These are phyloP conservation scores for Cenchrus purpureus DNA, from an alignment of 176 grass and related monocot genomes.

Conservation along the genomic window DNA sequence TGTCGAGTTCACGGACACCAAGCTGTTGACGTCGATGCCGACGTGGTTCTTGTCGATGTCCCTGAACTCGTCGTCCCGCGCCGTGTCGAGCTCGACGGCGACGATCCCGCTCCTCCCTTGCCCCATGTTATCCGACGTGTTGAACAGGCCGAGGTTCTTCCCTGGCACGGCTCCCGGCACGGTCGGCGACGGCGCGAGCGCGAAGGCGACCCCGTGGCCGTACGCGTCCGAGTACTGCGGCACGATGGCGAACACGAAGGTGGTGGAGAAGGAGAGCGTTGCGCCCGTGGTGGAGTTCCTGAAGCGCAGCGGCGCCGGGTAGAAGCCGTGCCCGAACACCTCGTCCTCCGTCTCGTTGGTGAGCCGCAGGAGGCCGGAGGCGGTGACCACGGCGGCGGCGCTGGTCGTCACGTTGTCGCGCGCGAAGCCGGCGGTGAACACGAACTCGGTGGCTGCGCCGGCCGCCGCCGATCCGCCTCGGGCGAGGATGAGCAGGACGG, in stretches of 20 bases:
- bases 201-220: constrained; percentile 68
- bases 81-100: constrained; percentile 75
- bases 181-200: constrained; percentile 26
- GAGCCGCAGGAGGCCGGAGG: constrained; percentile 51
- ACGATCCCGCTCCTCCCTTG: constrained; percentile 21
- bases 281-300: constrained; percentile 18
- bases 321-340: constrained; percentile 56
- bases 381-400: constrained; percentile 42
- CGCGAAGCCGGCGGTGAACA: constrained; percentile 49
- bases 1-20: not conserved
- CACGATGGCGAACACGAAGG: constrained; percentile 60
- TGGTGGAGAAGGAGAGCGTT: constrained; percentile 57
- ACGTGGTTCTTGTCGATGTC: constrained; percentile 68
- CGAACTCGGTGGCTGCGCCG: constrained; percentile 13
- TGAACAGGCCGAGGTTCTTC: constrained; percentile 57
- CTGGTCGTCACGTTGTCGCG: constrained; percentile 24
- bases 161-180: not conserved
- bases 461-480: not conserved
- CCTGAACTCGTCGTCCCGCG: constrained; percentile 7
- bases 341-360: constrained; percentile 63
- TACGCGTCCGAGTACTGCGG: constrained; percentile 43
- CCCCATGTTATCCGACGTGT: constrained; percentile 34
- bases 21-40: constrained; percentile 55
- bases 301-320: constrained; percentile 43
- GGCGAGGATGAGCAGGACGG: constrained; percentile 12